Evolutionary conservation across 2,329 filamentous ascomycete genomes (phyloP), one percentile per base, ranked within the genome.

Genomic region (Domatiomyces globalis): DNA sequence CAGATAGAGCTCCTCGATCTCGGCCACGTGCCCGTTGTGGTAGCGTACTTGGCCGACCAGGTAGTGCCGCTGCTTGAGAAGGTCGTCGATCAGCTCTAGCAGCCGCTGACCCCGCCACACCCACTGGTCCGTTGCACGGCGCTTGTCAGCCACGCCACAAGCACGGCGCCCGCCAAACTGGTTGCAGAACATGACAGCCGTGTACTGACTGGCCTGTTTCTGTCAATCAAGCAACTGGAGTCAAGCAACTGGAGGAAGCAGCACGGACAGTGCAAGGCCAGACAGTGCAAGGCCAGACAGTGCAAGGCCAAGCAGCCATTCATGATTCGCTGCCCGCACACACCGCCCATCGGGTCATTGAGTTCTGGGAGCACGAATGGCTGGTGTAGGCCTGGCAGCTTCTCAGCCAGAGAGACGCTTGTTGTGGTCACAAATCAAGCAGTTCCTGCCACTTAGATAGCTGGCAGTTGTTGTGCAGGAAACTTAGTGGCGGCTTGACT

Each of bases 131-230:
- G 5, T 20, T 19, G 19, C 18, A 20, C 50, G 6, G 63, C 61
- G 10, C 44, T 57, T 46, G 50, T 56, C 12, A 49, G 53, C 19
- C 51, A 49, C 42, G 46, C 53, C 12, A 63, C 58, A 20, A 42
- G 27, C 15, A 54, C 56, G 7, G 56, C 54, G 6, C 55, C 57
- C 1, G 42, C 49, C 7, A 55, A 57, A n/a, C 52, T 51, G 1
- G 55, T 66, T 29, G 58, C 59, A 1, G 56, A 62, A 43, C 61
- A 66, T 9, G 59, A 65, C 15, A 58, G 53, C 1, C 63, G 65
- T 50, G 56, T 65, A 19, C 54, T 69, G 42, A 65, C 60, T 46
- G 62, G 65, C 52, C 49, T 66, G 29, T 65, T 62, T 47, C 60
- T 58, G 2, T 55, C 56, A 15, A 45, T 60, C 17, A 48, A 52